Conservation (phyloP, 106 monocot species). For the Iris macrosiphon region DNA sequence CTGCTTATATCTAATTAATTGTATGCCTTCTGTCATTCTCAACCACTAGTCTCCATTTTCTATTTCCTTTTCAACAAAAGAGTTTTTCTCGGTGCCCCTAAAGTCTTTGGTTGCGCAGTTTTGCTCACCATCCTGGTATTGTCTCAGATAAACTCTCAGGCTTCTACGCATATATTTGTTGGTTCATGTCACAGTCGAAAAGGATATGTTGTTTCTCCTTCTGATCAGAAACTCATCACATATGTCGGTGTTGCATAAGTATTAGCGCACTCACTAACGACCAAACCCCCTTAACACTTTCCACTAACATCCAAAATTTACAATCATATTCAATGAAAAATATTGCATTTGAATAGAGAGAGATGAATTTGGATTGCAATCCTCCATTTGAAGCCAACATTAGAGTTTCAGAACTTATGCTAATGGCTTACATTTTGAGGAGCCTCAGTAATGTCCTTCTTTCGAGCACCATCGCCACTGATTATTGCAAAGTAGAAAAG, state of each 20-base stretch:
- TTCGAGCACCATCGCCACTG: constrained; percentile 18
- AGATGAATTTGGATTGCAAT: neutral
- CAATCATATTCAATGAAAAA: constrained; percentile 4
- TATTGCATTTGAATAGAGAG: neutral
- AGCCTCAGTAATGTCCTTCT: constrained; percentile 19
- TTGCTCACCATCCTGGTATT: too few species aligned
- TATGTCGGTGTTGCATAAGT: neutral
- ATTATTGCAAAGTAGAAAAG: constrained; percentile 9
- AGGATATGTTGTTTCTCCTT: neutral
- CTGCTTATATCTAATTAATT: too few species aligned
- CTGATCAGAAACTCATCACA: neutral
- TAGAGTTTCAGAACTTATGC: neutral
- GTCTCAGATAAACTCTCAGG: too few species aligned
- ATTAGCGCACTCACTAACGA: neutral
- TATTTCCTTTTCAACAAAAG: too few species aligned
- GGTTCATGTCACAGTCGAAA: too few species aligned
- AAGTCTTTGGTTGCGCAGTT: too few species aligned
- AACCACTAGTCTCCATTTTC: too few species aligned
- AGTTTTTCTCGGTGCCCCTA: too few species aligned
- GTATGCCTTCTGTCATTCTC: too few species aligned
- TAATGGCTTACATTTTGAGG: constrained; percentile 33
- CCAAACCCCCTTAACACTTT: neutral
- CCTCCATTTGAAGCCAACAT: neutral
- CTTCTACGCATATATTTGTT: too few species aligned
- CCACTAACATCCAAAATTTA: too few species aligned